Evolutionary conservation across 139 green algal species (phyloP).

Genomic region (Coelastrella sp.): DNA sequence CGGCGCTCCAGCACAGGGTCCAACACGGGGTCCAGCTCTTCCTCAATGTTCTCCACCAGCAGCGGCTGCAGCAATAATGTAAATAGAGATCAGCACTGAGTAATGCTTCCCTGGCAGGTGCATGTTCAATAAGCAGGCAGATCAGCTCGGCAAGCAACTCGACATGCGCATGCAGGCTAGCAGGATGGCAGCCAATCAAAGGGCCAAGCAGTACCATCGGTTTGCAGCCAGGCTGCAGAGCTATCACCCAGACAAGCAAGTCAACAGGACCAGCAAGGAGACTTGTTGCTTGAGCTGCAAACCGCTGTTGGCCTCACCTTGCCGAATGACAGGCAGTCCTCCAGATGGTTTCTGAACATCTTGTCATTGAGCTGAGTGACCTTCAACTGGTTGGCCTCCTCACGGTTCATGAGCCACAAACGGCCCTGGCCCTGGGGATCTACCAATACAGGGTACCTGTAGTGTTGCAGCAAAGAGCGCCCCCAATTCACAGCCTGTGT

Average conservation of each 20-base stretch:
- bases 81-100: neutral
- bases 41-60: slow-evolving; percentile 97
- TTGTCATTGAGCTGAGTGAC: slow-evolving; percentile 89
- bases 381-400: slow-evolving; percentile 87
- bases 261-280: neutral
- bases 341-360: slow-evolving; percentile 90
- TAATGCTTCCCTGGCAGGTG: neutral
- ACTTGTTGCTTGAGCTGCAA: neutral
- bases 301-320: slow-evolving; percentile 52
- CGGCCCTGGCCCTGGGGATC: slow-evolving; percentile 92
- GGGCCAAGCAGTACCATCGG: no score
- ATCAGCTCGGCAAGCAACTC: no score
- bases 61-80: slow-evolving; percentile 67
- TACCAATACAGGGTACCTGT: slow-evolving; percentile 90
- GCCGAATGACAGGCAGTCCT: slow-evolving; percentile 93
- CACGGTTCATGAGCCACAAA: slow-evolving; percentile 90
- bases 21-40: slow-evolving; percentile 94
- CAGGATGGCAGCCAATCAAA: no score
- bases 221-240: no score
- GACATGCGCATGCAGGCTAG: no score
- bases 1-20: slow-evolving; percentile 93
- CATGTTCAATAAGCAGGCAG: neutral
- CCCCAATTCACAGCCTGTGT: no score
- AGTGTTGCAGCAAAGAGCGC: slow-evolving; percentile 9
- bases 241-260: no score